Conservation (phyloP, 2,329 filamentous ascomycete species). For the Fusarium avenaceum region DNA sequence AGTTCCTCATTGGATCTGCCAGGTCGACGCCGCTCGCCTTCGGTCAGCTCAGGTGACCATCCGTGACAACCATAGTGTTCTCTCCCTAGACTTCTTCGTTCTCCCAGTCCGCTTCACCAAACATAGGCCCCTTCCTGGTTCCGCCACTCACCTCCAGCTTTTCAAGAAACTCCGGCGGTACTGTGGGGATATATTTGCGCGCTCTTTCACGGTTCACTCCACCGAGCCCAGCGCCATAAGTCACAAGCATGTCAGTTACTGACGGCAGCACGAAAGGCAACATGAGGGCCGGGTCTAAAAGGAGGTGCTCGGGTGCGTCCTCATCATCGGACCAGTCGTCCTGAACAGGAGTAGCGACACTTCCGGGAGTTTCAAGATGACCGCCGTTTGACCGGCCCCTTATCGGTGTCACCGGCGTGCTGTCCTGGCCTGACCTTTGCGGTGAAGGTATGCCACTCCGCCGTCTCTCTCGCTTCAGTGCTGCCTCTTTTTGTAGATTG, state of each 20-base stretch:
- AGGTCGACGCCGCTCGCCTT: slow-evolving; percentile 1
- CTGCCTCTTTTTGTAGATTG: slow-evolving; percentile 81
- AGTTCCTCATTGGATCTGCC: slow-evolving; percentile 1
- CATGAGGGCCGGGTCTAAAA: slow-evolving; percentile 91
- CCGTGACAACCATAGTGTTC: slow-evolving; percentile 17
- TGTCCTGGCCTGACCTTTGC: slow-evolving; percentile 53
- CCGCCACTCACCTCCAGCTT: slow-evolving; percentile 78
- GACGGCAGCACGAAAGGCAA: slow-evolving; percentile 95
- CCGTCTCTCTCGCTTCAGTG: slow-evolving; percentile 68
- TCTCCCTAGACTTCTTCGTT: slow-evolving; percentile 68
- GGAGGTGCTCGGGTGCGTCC: slow-evolving; percentile 78
- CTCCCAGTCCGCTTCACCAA: slow-evolving; percentile 75
- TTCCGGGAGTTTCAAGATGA: slow-evolving; percentile 59
- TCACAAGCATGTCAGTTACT: slow-evolving; percentile 96
- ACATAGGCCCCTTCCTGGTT: slow-evolving; percentile 67
- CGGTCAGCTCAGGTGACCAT: slow-evolving; percentile 3
- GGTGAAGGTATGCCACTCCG: slow-evolving; percentile 63
- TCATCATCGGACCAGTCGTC: slow-evolving; percentile 67
- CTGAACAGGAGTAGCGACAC: slow-evolving; percentile 56
- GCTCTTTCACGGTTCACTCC: slow-evolving; percentile 92
- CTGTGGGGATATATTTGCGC: slow-evolving; percentile 94
- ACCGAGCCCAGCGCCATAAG: slow-evolving; percentile 93
- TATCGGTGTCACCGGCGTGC: slow-evolving; percentile 61
- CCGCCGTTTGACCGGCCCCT: slow-evolving; percentile 58
- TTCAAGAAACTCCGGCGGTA: slow-evolving; percentile 91